Evolutionary conservation across 805 yeast species (phyloP).

Genomic region (Metschnikowia hibisci): DNA sequence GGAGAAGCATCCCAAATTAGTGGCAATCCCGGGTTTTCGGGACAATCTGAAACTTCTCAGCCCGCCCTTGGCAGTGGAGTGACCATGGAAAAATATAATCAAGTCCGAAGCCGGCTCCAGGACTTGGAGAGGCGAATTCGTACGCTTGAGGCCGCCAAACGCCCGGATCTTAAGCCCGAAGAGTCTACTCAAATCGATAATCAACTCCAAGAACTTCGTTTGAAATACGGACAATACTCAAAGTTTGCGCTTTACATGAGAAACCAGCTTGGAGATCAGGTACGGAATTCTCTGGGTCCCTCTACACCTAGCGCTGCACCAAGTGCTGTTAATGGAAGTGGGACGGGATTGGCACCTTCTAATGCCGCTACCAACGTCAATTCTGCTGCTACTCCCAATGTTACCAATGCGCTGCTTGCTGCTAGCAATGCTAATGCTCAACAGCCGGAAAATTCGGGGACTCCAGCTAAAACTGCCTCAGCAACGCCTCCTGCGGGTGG

Average conservation of each 20-base stretch:
- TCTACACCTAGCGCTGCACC: slow-evolving; percentile 9
- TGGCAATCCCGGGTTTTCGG: background rate
- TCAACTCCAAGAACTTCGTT: slow-evolving; percentile 47
- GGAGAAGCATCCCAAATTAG: background rate
- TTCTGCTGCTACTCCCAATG: slow-evolving; percentile 12
- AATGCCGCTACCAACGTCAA: slow-evolving; percentile 7
- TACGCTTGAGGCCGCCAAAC: slow-evolving; percentile 47
- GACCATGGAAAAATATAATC: slow-evolving; percentile 39
- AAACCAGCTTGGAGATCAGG: slow-evolving; percentile 37
- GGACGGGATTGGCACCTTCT: slow-evolving; percentile 2
- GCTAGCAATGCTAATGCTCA: slow-evolving; percentile 14
- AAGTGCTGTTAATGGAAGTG: slow-evolving; percentile 2
- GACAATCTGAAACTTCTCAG: background rate
- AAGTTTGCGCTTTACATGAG: slow-evolving; percentile 47
- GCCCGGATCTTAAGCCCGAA: slow-evolving; percentile 42
- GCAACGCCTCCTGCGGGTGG: slow-evolving; percentile 17
- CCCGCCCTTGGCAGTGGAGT: slow-evolving; percentile 6
- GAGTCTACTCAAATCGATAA: slow-evolving; percentile 41
- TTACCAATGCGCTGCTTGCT: slow-evolving; percentile 25
- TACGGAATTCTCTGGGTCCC: slow-evolving; percentile 10
- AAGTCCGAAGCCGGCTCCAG: slow-evolving; percentile 43
- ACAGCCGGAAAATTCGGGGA: background rate
- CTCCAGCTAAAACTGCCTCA: background rate
- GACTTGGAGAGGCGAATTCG: slow-evolving; percentile 49
- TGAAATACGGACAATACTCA: slow-evolving; percentile 47